Base-by-base conservation (phyloP, 768 basidiomycete genomes). In the Lentinula guzmanii region DNA sequence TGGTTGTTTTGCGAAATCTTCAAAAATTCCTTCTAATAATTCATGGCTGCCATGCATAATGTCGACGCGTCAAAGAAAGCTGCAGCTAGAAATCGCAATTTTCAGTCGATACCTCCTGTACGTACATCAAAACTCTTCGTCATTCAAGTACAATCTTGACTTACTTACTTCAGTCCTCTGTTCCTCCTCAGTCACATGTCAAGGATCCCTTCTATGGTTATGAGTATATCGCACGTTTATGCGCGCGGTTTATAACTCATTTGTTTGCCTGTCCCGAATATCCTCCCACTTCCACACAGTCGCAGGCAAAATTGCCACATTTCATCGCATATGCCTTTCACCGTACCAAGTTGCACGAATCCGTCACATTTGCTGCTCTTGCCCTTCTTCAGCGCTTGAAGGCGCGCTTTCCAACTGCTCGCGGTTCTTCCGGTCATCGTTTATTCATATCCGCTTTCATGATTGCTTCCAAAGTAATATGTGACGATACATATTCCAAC, bases 401-500 rank as follows among this genome's bases (percentile, higher is more conserved):
- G 76, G 86, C 86, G 33, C 87, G 93, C n/a, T 95, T 94, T 73
- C 93, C 93, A 2, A 90, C 92, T 5, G 93, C 93, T 6, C 84
- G 90, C 31, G 93, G 94, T 10, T 93, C 91, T 1, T 93, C 91
- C 0, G 93, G 93, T 21, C 93, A 97, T 70, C 83, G 93, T 0
- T 76, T 97, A 13, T 95, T 94, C 75, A 90, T 95, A 50, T 93
- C 91, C 1, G 92, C 93, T 0, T 93, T 93, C 72, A 95, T 95
- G 93, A 91, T 95, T 69, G 86, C 91, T 2, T 89, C 86, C 9
- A 93, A 93, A 69, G 89, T 94, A n/a, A 89, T 93, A 53, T 94
- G 93, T 74, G 93, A 95, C 76, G 93, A 95, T 67, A 95, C 92
- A 0, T 95, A 95, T 71, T 92, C 90, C 15, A 95, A 95, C 82